Percentiles rank a stretch among this genome's conserved stretches.
phyloP scores from a whole-genome alignment of 257 asterid species.

The Asclepias syriaca region DNA sequence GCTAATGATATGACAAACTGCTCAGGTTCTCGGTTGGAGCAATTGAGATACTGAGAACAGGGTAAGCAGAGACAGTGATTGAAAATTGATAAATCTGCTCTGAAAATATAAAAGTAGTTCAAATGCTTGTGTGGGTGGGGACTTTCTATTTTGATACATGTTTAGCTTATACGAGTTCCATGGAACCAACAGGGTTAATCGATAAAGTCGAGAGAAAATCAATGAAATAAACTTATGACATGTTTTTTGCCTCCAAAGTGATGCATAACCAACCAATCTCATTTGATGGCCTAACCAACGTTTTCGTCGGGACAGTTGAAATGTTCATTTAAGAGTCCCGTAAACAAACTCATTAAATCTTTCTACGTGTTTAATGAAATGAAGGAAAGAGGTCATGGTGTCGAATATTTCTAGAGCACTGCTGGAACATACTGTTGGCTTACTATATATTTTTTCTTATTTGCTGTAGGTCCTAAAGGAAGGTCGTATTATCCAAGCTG shows the following conservation, averaged over 20 bases:
- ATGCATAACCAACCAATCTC: too few relatives aligned
- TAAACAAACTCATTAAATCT: background rate
- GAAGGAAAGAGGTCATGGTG: background rate
- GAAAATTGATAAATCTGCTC: background rate
- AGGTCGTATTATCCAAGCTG: conserved; percentile 87
- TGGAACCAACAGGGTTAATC: background rate
- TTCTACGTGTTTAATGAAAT: background rate
- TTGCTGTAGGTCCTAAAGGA: conserved; percentile 79
- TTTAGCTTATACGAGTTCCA: background rate
- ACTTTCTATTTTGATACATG: background rate
- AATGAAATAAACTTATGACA: background rate
- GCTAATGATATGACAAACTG: background rate
- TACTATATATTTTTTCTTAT: conserved; percentile 6
- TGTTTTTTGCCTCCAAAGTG: background rate
- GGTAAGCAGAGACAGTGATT: background rate
- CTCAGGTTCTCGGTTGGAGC: background rate
- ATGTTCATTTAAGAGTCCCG: too few relatives aligned
- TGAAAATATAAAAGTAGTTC: background rate
- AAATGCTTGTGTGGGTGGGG: background rate
- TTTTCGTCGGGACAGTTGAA: too few relatives aligned
- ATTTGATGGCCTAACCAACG: too few relatives aligned
- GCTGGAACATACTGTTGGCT: background rate
- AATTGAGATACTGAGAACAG: background rate
- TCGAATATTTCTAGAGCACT: background rate
- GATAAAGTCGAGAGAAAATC: too few relatives aligned